These are phyloP conservation scores for Hypoxylon cercidicola DNA, from an alignment of 495 filamentous ascomycete species.

Conservation along the genomic window DNA sequence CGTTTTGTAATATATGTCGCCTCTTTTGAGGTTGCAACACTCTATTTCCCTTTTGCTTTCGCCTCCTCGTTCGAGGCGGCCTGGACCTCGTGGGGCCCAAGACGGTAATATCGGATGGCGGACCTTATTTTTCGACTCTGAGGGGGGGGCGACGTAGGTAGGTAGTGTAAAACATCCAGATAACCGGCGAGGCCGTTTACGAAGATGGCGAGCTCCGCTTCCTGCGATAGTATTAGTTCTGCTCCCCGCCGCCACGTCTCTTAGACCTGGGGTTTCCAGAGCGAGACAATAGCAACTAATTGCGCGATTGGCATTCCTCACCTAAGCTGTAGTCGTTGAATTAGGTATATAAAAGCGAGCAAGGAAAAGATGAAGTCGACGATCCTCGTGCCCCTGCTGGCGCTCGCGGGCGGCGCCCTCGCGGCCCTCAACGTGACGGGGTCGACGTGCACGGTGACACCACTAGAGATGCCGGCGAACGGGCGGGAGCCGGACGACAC, in stretches of 20 bases:
- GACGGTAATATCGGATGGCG: conserved; percentile 33
- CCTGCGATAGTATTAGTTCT: conserved; percentile 5
- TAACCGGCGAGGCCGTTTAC: conserved; percentile 8
- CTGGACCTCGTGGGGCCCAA: conserved; percentile 27
- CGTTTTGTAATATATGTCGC: conserved; percentile 33
- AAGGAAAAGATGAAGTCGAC: conserved; percentile 31
- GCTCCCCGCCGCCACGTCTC: conserved; percentile 6
- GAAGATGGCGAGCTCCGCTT: conserved; percentile 11
- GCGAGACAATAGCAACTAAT: conserved; percentile 12
- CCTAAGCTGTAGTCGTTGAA: background rate
- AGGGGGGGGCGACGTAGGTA: conserved; percentile 26
- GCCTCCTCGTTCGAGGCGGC: conserved; percentile 26
- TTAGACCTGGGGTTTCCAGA: conserved; percentile 1
- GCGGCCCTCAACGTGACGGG: conserved; percentile 48
- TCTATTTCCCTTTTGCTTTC: conserved; percentile 17
- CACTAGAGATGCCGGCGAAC: conserved; percentile 33
- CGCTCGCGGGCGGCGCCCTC: conserved; percentile 23
- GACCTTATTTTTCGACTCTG: conserved; percentile 6
- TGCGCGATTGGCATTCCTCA: conserved; percentile 15
- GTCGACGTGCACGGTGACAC: conserved; percentile 53
- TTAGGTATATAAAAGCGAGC: background rate
- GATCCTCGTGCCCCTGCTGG: conserved; percentile 25
- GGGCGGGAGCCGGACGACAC: conserved; percentile 51
- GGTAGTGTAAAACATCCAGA: conserved; percentile 21
- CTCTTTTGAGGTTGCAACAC: conserved; percentile 14